Percentiles rank a stretch among this genome's conserved stretches.
phyloP scores from a whole-genome alignment of 306 rosid species.

The Acacia crassicarpa region DNA sequence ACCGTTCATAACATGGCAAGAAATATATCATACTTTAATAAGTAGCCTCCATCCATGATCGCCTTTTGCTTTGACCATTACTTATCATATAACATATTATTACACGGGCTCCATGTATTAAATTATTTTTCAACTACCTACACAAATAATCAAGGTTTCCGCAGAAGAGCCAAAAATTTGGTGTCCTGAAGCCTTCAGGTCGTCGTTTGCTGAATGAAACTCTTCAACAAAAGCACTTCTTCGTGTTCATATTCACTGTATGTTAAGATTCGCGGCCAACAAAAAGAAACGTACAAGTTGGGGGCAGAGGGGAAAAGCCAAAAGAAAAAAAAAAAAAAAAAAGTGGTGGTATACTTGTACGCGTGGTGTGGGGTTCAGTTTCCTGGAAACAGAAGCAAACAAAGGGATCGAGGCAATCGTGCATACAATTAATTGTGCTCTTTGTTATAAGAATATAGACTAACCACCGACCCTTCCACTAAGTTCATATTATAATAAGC shows the following conservation, averaged over 20 bases:
- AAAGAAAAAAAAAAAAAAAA: neutral
- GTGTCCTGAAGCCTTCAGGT: neutral
- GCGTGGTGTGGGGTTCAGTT: neutral
- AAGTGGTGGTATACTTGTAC: neutral
- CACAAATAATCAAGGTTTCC: neutral
- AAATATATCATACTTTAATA: neutral
- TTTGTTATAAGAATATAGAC: neutral
- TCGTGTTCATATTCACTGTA: neutral
- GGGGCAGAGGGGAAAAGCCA: neutral
- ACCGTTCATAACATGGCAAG: neutral
- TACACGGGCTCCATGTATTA: neutral
- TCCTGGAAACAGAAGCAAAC: neutral
- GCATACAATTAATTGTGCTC: neutral
- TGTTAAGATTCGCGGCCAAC: neutral
- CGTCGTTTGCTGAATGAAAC: slow-evolving; percentile 8
- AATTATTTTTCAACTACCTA: neutral
- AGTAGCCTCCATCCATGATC: neutral
- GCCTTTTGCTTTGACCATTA: neutral
- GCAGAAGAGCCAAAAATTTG: neutral
- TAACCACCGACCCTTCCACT: neutral
- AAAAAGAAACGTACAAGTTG: slow-evolving; percentile 1
- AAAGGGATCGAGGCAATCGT: neutral
- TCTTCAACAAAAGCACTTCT: neutral
- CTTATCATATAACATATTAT: neutral
- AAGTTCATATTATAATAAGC: neutral